A percentile compares a stretch with the other conserved stretches of the same genome.
These are phyloP conservation scores for Pyrenopolyporus hunteri DNA, from an alignment of 495 filamentous ascomycete species.

Conservation along the genomic window DNA sequence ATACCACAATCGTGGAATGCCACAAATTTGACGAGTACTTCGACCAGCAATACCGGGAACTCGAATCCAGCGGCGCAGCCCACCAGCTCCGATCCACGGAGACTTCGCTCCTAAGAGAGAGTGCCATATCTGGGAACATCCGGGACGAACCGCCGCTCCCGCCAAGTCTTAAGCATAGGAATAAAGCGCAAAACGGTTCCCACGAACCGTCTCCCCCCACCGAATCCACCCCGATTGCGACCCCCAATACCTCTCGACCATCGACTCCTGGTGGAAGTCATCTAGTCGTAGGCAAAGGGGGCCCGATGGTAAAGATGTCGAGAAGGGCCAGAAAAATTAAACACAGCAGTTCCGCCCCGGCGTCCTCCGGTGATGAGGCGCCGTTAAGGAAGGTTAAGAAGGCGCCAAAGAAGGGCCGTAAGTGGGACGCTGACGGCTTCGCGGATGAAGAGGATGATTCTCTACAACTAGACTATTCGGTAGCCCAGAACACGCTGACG, in stretches of 20 bases:
- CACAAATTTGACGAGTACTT: conserved; percentile 90
- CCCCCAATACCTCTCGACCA: conserved; percentile 81
- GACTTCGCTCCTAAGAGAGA: conserved; percentile 53
- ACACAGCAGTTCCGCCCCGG: conserved; percentile 64
- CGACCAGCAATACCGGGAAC: conserved; percentile 85
- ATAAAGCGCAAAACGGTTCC: conserved; percentile 33
- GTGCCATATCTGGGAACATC: conserved; percentile 38
- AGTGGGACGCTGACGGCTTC: conserved; percentile 88
- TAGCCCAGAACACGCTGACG: conserved; percentile 48
- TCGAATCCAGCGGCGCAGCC: conserved; percentile 65
- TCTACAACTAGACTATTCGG: conserved; percentile 85
- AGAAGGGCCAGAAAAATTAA: conserved; percentile 81
- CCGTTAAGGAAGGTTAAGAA: conserved; percentile 62
- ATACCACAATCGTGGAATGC: conserved; percentile 75
- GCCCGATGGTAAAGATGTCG: conserved; percentile 75
- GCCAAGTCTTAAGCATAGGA: conserved; percentile 45
- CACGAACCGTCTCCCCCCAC: conserved; percentile 56
- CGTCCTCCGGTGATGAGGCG: conserved; percentile 84
- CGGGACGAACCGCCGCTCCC: conserved; percentile 54
- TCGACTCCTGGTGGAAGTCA: conserved; percentile 68
- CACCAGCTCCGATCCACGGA: conserved; percentile 41
- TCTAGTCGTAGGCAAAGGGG: conserved; percentile 72
- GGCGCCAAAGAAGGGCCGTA: conserved; percentile 80
- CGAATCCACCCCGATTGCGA: conserved; percentile 68
- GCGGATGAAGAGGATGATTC: conserved; percentile 82